These are phyloP conservation scores for Wickerhamomyces subpelliculosus DNA, from an alignment of 805 yeast genomes.

Conservation along the genomic window DNA sequence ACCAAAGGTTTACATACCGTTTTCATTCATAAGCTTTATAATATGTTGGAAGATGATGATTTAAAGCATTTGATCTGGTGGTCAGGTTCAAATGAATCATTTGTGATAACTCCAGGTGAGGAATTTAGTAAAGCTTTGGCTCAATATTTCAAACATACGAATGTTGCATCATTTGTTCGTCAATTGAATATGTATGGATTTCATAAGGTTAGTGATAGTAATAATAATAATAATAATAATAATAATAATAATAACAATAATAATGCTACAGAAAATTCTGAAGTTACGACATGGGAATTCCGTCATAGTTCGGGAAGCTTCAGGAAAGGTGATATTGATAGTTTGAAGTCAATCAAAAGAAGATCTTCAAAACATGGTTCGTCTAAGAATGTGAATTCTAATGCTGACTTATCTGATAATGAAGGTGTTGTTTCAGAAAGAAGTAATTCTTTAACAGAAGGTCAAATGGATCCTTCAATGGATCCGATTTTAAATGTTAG, in stretches of 20 bases:
- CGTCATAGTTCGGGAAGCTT: slow-evolving; percentile 75
- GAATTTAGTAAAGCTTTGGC: slow-evolving; percentile 69
- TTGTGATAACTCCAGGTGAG: slow-evolving; percentile 78
- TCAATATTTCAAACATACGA: slow-evolving; percentile 72
- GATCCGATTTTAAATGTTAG: slow-evolving; percentile 21
- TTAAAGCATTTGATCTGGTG: slow-evolving; percentile 81
- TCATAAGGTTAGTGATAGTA: slow-evolving; percentile 48
- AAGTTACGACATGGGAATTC: slow-evolving; percentile 67
- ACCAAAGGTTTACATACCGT: slow-evolving; percentile 36
- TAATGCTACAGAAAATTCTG: too few species aligned
- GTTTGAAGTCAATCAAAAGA: slow-evolving; percentile 70
- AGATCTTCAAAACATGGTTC: slow-evolving; percentile 43
- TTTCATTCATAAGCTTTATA: slow-evolving; percentile 85
- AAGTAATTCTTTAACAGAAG: slow-evolving; percentile 13
- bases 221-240: slow-evolving; percentile 3
- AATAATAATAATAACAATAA: too few species aligned
- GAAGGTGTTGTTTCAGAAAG: slow-evolving; percentile 13
- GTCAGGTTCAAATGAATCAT: slow-evolving; percentile 64
- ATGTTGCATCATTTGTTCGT: slow-evolving; percentile 71
- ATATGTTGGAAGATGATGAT: slow-evolving; percentile 77
- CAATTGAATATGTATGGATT: slow-evolving; percentile 81
- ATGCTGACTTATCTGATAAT: slow-evolving; percentile 9
- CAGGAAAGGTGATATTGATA: slow-evolving; percentile 72
- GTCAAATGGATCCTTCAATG: slow-evolving; percentile 2
- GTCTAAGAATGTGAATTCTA: slow-evolving; percentile 9